phyloP scores from a whole-genome alignment of 169 alveolate genomes.

The Eimeria sp. region DNA sequence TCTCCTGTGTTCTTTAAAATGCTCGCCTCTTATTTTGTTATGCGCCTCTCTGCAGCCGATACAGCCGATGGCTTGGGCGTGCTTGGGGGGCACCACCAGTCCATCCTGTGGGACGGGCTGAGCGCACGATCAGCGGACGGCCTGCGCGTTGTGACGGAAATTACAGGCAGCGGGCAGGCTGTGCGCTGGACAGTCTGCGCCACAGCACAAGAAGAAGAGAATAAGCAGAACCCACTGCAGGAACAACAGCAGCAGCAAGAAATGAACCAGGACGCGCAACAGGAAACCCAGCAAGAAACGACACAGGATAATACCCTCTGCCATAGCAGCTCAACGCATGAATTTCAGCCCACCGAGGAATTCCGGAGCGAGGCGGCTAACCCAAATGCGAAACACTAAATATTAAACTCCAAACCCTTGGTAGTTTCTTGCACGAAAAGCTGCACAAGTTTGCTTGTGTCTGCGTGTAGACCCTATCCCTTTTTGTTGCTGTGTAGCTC shows the following conservation, averaged over 20 bases:
- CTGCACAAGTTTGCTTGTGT: neutral
- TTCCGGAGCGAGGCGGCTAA: neutral
- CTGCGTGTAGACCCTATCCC: neutral
- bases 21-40: neutral
- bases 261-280: neutral
- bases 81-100: conserved; percentile 6
- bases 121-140: conserved; percentile 61
- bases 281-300: neutral
- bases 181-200: conserved; percentile 66
- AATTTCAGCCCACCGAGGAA: neutral
- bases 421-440: neutral
- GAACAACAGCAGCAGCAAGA: neutral
- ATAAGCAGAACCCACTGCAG: neutral
- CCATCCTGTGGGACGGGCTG: conserved; percentile 65
- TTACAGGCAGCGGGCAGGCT: conserved; percentile 62
- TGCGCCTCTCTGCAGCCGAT: neutral
- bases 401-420: neutral
- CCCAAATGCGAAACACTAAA: neutral
- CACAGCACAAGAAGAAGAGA: conserved; percentile 20
- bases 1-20: neutral
- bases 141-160: conserved; percentile 51
- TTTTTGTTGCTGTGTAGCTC: neutral
- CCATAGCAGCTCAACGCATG: neutral
- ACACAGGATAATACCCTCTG: neutral
- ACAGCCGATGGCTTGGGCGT: neutral